A percentile compares a stretch with the other conserved stretches of the same genome.
These are phyloP conservation scores for Lignosus rhinocerotis DNA, from an alignment of 1,284 basidiomycete species.

Conservation along the genomic window DNA sequence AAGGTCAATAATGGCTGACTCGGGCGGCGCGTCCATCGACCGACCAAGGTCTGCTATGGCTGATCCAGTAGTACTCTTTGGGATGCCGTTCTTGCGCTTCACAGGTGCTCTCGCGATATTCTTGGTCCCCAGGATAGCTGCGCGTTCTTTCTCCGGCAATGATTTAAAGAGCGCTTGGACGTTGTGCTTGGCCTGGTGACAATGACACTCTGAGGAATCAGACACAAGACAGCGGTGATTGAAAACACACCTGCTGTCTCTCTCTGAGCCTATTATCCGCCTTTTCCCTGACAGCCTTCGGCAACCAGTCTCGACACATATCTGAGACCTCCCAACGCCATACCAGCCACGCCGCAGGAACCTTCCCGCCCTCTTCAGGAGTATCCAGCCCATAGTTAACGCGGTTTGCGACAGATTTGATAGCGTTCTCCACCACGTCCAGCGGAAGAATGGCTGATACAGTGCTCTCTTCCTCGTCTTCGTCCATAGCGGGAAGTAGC, in stretches of 20 bases:
- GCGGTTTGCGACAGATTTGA: conserved; percentile 60
- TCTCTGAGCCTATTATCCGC: conserved; percentile 64
- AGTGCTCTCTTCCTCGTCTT: conserved; percentile 48
- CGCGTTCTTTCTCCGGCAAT: conserved; percentile 55
- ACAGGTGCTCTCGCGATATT: conserved; percentile 28
- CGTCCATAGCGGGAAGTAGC: conserved; percentile 55
- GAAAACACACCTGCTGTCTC: conserved; percentile 56
- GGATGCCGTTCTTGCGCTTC: conserved; percentile 5
- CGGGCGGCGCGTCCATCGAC: neutral
- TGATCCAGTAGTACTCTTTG: conserved; percentile 6
- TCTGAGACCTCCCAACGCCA: conserved; percentile 89
- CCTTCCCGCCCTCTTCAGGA: conserved; percentile 45
- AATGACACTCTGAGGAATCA: conserved; percentile 4
- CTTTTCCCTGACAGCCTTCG: conserved; percentile 67
- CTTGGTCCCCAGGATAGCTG: conserved; percentile 55
- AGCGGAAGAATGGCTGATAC: conserved; percentile 43
- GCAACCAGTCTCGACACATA: conserved; percentile 61
- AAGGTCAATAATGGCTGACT: conserved; percentile 4
- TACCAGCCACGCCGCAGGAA: conserved; percentile 62
- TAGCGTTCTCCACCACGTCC: conserved; percentile 56
- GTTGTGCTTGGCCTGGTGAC: conserved; percentile 58
- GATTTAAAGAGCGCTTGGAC: conserved; percentile 53
- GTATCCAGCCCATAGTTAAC: conserved; percentile 75
- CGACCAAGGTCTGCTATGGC: neutral
- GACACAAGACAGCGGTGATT: neutral